Evolutionary conservation across 495 filamentous ascomycete genomes (phyloP).

Genomic region (Aspergillus biplanus): DNA sequence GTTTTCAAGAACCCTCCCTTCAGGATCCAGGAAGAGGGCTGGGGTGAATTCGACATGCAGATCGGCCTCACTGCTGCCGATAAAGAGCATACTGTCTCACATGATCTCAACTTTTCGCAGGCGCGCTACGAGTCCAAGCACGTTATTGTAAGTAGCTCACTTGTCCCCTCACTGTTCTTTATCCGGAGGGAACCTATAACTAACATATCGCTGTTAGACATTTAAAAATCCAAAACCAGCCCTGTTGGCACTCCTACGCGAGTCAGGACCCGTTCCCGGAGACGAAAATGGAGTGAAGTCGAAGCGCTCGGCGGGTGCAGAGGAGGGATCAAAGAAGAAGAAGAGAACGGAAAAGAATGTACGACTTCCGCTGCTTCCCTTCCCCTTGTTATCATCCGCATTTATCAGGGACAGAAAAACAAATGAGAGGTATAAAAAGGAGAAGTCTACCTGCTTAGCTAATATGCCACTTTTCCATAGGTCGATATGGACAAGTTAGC

Average conservation of each 20-base stretch:
- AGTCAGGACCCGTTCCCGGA: slow-evolving; percentile 81
- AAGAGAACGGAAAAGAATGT: slow-evolving; percentile 70
- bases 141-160: slow-evolving; percentile 59
- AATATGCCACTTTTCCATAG: slow-evolving; percentile 20
- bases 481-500: slow-evolving; percentile 97
- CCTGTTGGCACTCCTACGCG: slow-evolving; percentile 71
- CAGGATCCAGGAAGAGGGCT: slow-evolving; percentile 88
- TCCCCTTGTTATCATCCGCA: background rate
- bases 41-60: slow-evolving; percentile 98
- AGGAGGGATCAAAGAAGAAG: slow-evolving; percentile 75
- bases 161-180: background rate
- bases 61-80: slow-evolving; percentile 81
- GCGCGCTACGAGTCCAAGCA: slow-evolving; percentile 85
- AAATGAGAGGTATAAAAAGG: no score
- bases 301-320: slow-evolving; percentile 54
- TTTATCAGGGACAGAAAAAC: no score
- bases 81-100: slow-evolving; percentile 77
- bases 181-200: background rate
- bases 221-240: slow-evolving; percentile 93
- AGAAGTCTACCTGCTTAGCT: background rate
- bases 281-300: slow-evolving; percentile 66
- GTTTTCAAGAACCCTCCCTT: slow-evolving; percentile 85
- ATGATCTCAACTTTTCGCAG: slow-evolving; percentile 91
- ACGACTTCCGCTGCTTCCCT: slow-evolving; percentile 21
- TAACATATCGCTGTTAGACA: slow-evolving; percentile 43